Conservation (phyloP, 192 early-diverging fungal species). For the Powellomyces hirtus region DNA sequence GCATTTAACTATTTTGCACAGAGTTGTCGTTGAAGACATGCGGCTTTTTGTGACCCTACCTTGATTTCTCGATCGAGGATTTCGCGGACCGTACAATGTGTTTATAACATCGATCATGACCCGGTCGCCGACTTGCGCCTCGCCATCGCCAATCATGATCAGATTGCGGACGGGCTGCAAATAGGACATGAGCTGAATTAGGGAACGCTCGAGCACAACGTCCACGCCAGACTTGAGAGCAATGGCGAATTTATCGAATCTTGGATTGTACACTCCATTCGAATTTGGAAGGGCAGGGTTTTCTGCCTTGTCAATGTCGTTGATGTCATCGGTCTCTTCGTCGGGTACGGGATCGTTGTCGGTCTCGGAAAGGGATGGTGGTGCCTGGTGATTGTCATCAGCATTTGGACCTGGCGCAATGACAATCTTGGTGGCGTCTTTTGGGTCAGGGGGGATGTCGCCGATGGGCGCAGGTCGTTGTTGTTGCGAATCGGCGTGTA, state of each 20-base stretch:
- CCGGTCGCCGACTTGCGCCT: conserved; percentile 37
- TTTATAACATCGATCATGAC: conserved; percentile 52
- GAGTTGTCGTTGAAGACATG: neutral
- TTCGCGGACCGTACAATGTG: no score
- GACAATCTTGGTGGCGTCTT: neutral
- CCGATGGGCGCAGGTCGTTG: neutral
- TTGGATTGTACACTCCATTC: neutral
- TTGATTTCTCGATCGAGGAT: neutral
- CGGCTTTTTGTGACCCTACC: neutral
- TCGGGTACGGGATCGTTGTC: neutral
- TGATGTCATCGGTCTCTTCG: neutral
- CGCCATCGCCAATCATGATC: conserved; percentile 52
- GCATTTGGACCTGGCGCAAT: neutral
- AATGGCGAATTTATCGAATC: conserved; percentile 39
- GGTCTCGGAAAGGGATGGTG: neutral
- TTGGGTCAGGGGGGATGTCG: neutral
- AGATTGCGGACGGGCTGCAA: conserved; percentile 42
- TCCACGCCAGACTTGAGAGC: conserved; percentile 56
- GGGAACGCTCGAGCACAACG: conserved; percentile 41
- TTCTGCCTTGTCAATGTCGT: neutral
- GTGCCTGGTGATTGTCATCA: neutral
- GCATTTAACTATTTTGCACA: neutral
- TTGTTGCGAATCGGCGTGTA: neutral
- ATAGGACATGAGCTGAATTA: conserved; percentile 52
- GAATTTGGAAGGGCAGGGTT: neutral